phyloP scores from a whole-genome alignment of 1,284 basidiomycete species.

The Afroboletus lepidellus region DNA sequence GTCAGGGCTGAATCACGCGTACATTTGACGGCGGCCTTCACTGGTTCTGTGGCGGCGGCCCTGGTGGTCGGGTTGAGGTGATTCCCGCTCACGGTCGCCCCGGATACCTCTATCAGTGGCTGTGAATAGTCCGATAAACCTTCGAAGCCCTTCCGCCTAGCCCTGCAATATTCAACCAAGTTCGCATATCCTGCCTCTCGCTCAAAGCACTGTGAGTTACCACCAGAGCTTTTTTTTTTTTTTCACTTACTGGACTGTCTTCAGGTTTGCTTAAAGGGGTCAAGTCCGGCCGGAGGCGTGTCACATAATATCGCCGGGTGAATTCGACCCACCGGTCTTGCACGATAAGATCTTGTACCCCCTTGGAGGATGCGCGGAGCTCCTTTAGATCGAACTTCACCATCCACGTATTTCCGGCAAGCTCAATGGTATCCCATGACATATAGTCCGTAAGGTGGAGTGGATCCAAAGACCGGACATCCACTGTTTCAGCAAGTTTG shows the following conservation, averaged over 20 bases:
- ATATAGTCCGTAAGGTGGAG: slow-evolving; percentile 48
- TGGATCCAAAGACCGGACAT: slow-evolving; percentile 26
- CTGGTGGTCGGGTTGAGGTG: slow-evolving; percentile 50
- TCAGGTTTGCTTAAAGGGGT: slow-evolving; percentile 67
- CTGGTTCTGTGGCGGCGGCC: slow-evolving; percentile 32
- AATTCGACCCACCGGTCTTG: slow-evolving; percentile 77
- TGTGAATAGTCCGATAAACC: slow-evolving; percentile 62
- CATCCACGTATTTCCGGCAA: slow-evolving; percentile 51
- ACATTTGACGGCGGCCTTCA: slow-evolving; percentile 56
- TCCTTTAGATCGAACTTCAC: slow-evolving; percentile 47
- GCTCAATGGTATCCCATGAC: slow-evolving; percentile 60
- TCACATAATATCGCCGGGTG: slow-evolving; percentile 62
- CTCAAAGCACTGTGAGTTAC: slow-evolving; percentile 39
- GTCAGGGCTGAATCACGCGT: slow-evolving; percentile 19
- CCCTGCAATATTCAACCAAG: slow-evolving; percentile 64
- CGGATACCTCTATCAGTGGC: slow-evolving; percentile 67
- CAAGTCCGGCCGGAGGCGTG: slow-evolving; percentile 59
- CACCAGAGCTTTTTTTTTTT: slow-evolving; percentile 1
- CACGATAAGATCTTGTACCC: slow-evolving; percentile 60
- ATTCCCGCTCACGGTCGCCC: slow-evolving; percentile 51
- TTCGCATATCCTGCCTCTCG: slow-evolving; percentile 55
- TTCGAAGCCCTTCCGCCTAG: slow-evolving; percentile 57
- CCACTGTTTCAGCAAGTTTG: slow-evolving; percentile 24
- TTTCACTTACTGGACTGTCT: slow-evolving; percentile 57
- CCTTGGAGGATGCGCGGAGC: slow-evolving; percentile 39